phyloP scores from a whole-genome alignment of 2,329 filamentous ascomycete species.

The Dactylella cylindrospora region DNA sequence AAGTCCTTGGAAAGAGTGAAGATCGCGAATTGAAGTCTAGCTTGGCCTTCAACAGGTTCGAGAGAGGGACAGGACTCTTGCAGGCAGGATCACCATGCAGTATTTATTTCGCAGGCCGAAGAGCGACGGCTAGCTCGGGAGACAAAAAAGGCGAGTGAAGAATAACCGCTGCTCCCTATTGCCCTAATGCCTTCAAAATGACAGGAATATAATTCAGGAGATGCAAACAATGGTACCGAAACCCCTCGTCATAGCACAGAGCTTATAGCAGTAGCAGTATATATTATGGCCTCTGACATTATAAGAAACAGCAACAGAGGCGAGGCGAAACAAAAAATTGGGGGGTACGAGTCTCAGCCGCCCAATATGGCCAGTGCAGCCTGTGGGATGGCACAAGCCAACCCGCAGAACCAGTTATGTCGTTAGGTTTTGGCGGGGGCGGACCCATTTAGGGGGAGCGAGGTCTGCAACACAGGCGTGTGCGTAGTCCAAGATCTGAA shows the following conservation, averaged over 20 bases:
- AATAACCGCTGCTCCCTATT: constrained; percentile 27
- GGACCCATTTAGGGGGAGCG: no score
- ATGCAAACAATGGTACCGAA: neutral
- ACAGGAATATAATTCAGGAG: no score
- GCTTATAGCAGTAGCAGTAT: constrained; percentile 2
- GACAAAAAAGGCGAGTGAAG: constrained; percentile 7
- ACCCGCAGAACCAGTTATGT: no score
- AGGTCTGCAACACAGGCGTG: no score
- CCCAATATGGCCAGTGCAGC: no score
- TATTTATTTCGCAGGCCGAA: constrained; percentile 37
- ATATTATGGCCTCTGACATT: constrained; percentile 22
- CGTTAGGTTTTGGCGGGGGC: no score
- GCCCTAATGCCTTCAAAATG: neutral
- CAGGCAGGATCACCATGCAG: constrained; percentile 10
- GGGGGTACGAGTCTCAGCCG: no score
- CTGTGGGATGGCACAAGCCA: no score
- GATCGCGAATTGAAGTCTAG: no score
- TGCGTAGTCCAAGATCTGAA: no score
- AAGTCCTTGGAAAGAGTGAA: no score
- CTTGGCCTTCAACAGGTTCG: constrained; percentile 11
- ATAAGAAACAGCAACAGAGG: constrained; percentile 25
- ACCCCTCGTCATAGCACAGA: neutral
- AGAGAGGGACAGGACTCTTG: neutral
- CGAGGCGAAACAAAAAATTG: constrained; percentile 29
- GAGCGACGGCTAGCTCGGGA: constrained; percentile 9